Percentiles rank a stretch among this genome's conserved stretches.
Conservation (phyloP, 106 monocot species). For the Platanthera zijinensis region DNA sequence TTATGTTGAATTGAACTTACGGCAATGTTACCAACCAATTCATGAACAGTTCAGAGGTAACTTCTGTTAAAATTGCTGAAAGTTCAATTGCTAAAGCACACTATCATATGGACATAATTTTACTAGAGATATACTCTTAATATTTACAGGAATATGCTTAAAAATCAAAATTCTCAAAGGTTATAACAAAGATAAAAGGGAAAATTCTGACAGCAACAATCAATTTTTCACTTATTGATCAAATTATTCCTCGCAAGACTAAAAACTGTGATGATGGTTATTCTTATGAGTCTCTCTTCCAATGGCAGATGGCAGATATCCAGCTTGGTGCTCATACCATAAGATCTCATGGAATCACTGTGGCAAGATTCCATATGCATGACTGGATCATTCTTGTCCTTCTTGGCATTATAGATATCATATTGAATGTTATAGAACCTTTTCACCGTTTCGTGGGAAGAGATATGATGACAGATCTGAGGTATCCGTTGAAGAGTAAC, state of each 20-base stretch:
- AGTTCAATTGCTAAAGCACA: neutral
- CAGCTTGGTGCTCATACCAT: slow-evolving; percentile 62
- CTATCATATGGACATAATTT: neutral
- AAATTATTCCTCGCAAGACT: neutral
- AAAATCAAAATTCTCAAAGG: neutral
- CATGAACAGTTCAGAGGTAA: too few relatives aligned
- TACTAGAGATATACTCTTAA: neutral
- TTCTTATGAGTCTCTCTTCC: neutral
- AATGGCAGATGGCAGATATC: slow-evolving; percentile 54
- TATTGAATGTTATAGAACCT: slow-evolving; percentile 73
- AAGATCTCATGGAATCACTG: slow-evolving; percentile 61
- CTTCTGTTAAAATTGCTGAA: neutral
- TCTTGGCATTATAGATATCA: slow-evolving; percentile 44
- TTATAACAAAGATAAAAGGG: neutral
- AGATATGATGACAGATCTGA: slow-evolving; percentile 74
- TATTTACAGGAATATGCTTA: neutral
- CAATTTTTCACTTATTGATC: neutral
- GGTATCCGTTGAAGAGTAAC: slow-evolving; percentile 68
- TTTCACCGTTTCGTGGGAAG: slow-evolving; percentile 80
- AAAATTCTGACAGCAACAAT: neutral
- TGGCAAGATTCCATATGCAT: slow-evolving; percentile 72
- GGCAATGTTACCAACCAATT: too few relatives aligned
- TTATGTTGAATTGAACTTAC: too few relatives aligned
- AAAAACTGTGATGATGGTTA: neutral
- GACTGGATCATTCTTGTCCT: slow-evolving; percentile 78